Evolutionary conservation across 1,284 basidiomycete genomes (phyloP).

Genomic region (Austropuccinia psidii): DNA sequence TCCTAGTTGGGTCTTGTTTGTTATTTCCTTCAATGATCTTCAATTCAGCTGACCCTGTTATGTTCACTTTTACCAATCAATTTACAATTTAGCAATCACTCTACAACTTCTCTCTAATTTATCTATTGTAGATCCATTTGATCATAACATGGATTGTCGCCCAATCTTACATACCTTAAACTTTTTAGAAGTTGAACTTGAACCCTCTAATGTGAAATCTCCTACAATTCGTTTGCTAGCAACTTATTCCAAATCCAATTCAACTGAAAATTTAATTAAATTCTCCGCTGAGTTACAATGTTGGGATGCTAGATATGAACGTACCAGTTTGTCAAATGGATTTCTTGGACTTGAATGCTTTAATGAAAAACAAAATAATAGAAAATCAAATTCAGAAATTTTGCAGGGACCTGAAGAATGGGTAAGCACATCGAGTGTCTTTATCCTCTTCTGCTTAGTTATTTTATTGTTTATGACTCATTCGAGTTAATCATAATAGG

Average conservation of each 20-base stretch:
- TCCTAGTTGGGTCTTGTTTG: not conserved
- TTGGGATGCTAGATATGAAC: not conserved
- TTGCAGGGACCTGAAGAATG: conserved; percentile 16
- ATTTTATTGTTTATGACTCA: not conserved
- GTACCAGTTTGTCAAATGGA: not conserved
- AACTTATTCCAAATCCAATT: not conserved
- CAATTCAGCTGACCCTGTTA: not conserved
- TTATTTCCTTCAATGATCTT: not conserved
- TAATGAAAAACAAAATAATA: not conserved
- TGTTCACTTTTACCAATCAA: too few species aligned
- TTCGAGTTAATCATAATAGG: too few species aligned
- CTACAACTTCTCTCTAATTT: not conserved
- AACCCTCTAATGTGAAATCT: not conserved
- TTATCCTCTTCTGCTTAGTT: not conserved
- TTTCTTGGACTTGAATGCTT: conserved; percentile 4
- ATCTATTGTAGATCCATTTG: conserved; percentile 1
- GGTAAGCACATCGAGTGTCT: not conserved
- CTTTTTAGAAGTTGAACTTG: not conserved
- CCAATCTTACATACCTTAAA: not conserved
- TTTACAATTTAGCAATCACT: conserved; percentile 8
- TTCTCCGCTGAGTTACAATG: not conserved
- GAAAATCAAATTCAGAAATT: not conserved
- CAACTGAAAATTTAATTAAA: not conserved
- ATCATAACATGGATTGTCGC: not conserved
- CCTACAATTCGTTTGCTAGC: not conserved